These are phyloP conservation scores for Globisporangium uncinulatum DNA, from an alignment of 352 stramenopile genomes.

Conservation along the genomic window DNA sequence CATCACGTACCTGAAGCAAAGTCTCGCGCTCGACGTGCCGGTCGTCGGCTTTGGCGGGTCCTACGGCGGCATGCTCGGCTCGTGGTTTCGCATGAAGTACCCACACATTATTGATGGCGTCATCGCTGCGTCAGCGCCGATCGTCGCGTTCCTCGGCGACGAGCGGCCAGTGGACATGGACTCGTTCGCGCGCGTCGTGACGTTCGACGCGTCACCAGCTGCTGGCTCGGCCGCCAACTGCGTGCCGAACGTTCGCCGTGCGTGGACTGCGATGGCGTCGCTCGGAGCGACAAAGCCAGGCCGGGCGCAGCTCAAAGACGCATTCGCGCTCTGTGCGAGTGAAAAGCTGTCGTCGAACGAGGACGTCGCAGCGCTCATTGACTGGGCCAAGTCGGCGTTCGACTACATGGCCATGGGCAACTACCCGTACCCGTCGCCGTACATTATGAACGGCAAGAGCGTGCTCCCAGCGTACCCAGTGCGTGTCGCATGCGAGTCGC, in stretches of 20 bases:
- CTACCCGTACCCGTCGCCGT: slow-evolving; percentile 94
- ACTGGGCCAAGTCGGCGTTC: slow-evolving; percentile 34
- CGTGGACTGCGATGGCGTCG: slow-evolving; percentile 47
- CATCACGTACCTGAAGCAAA: slow-evolving; percentile 47
- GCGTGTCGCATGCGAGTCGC: slow-evolving; percentile 77
- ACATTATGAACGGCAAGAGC: slow-evolving; percentile 88
- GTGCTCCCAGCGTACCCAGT: slow-evolving; percentile 89
- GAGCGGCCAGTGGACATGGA: slow-evolving; percentile 60
- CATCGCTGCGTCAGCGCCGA: slow-evolving; percentile 89
- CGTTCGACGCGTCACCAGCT: slow-evolving; percentile 50
- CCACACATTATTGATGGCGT: slow-evolving; percentile 85
- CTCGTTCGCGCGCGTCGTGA: slow-evolving; percentile 47
- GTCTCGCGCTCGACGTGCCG: slow-evolving; percentile 39
- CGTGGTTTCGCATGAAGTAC: slow-evolving; percentile 93
- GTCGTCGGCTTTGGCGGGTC: slow-evolving; percentile 91
- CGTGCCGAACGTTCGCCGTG: slow-evolving; percentile 67
- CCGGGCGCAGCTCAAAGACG: slow-evolving; percentile 29
- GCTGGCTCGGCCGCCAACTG: slow-evolving; percentile 69
- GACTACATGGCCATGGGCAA: slow-evolving; percentile 94
- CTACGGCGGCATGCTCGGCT: slow-evolving; percentile 92
- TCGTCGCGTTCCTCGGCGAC: slow-evolving; percentile 64
- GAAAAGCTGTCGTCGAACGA: slow-evolving; percentile 32
- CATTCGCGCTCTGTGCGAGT: slow-evolving; percentile 50
- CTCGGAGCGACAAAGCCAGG: slow-evolving; percentile 43
- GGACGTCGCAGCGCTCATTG: slow-evolving; percentile 38